Percentiles rank a stretch among this genome's conserved stretches.
phyloP scores from a whole-genome alignment of 108 stramenopile genomes.

The Skeletonema costatum region DNA sequence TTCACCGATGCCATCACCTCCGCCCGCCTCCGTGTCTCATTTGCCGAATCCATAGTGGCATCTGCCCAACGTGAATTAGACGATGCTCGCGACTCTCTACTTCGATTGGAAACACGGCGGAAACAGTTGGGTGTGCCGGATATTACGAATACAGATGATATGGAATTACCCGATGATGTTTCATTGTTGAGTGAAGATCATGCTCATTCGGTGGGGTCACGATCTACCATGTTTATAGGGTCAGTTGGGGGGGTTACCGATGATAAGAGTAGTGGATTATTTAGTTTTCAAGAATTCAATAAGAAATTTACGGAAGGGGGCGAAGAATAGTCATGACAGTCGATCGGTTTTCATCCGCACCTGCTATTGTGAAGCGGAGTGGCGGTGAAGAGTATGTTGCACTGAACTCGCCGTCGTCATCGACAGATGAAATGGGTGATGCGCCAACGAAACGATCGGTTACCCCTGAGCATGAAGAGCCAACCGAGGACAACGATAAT shows the following conservation, averaged over 20 bases:
- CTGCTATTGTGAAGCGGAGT: background rate
- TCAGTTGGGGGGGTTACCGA: background rate
- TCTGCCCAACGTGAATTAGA: background rate
- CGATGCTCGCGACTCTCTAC: constrained; percentile 1
- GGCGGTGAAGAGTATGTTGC: background rate
- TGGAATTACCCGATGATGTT: background rate
- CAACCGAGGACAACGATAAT: background rate
- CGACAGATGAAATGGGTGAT: background rate
- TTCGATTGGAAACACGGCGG: background rate
- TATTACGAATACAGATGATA: background rate
- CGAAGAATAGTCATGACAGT: background rate
- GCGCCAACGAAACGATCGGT: background rate
- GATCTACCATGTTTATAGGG: background rate
- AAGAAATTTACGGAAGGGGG: background rate
- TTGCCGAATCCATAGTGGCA: background rate
- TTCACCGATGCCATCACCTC: background rate
- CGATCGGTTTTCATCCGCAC: background rate
- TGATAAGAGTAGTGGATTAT: background rate
- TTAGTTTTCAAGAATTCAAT: background rate
- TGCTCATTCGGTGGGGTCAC: background rate
- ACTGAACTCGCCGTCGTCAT: background rate
- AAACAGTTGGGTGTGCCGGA: background rate
- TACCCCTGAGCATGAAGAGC: background rate
- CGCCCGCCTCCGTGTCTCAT: background rate
- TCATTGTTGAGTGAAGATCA: background rate